Conservation (phyloP, 1,139 yeast species). For the Hansenula anomala region DNA sequence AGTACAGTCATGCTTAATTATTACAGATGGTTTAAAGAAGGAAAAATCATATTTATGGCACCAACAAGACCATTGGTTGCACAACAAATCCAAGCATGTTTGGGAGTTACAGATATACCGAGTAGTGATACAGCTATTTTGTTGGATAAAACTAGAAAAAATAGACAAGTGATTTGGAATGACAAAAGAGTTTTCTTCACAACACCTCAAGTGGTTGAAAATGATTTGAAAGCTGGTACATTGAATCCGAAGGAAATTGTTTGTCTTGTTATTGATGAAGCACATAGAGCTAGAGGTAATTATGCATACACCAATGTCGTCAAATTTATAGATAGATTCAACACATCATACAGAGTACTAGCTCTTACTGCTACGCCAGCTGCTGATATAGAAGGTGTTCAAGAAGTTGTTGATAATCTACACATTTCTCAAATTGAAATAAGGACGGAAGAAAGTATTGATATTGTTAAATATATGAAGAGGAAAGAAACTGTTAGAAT, state of each 20-base stretch:
- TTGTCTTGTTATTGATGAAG: slow-evolving; percentile 88
- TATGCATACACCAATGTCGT: slow-evolving; percentile 87
- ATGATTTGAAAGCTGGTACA: slow-evolving; percentile 73
- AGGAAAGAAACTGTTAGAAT: slow-evolving; percentile 58
- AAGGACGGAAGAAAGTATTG: slow-evolving; percentile 79
- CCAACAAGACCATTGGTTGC: slow-evolving; percentile 98
- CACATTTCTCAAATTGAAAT: slow-evolving; percentile 75
- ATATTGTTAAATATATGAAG: slow-evolving; percentile 76
- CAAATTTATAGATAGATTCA: slow-evolving; percentile 56
- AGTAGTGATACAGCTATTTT: slow-evolving; percentile 73
- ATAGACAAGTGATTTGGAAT: slow-evolving; percentile 72
- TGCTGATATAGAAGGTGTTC: slow-evolving; percentile 81
- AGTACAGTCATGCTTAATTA: slow-evolving; percentile 90
- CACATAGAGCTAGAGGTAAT: slow-evolving; percentile 88
- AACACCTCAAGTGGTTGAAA: slow-evolving; percentile 95
- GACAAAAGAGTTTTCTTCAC: slow-evolving; percentile 79
- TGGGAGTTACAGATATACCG: slow-evolving; percentile 83
- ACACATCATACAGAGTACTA: slow-evolving; percentile 63
- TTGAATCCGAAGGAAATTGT: slow-evolving; percentile 72
- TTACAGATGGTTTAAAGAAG: slow-evolving; percentile 70
- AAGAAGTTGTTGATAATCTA: slow-evolving; percentile 71
- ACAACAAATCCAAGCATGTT: slow-evolving; percentile 92
- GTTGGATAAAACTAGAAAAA: slow-evolving; percentile 62
- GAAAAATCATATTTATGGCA: slow-evolving; percentile 89
- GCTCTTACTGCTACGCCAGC: slow-evolving; percentile 98